Evolutionary conservation across 352 stramenopile species (phyloP).

Genomic region (Phytopythium mirpurense): DNA sequence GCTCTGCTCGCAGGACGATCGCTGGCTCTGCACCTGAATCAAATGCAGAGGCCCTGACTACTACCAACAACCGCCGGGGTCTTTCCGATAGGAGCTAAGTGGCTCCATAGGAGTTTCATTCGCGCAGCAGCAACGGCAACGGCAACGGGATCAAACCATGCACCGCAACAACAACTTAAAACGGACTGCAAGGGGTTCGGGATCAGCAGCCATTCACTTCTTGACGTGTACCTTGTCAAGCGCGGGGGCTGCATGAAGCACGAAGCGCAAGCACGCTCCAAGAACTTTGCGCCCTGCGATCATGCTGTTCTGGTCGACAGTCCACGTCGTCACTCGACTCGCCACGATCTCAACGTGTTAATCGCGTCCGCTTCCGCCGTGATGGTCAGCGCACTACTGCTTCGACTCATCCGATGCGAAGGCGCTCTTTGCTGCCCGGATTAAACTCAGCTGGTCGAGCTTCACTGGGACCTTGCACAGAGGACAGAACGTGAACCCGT

Average conservation of each 20-base stretch:
- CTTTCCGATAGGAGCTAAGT: neutral
- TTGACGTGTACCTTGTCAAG: neutral
- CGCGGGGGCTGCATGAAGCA: neutral
- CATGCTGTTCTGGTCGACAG: neutral
- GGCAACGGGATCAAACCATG: neutral
- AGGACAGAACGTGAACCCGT: conserved; percentile 68
- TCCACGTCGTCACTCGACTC: neutral
- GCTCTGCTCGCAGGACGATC: too few species aligned
- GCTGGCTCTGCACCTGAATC: neutral
- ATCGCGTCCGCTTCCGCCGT: too few species aligned
- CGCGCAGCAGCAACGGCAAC: neutral
- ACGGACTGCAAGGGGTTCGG: neutral
- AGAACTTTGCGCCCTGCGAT: conserved; percentile 1
- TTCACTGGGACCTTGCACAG: conserved; percentile 75
- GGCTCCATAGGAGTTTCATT: neutral
- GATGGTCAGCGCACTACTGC: too few species aligned
- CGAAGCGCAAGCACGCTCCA: neutral
- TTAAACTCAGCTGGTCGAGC: conserved; percentile 61
- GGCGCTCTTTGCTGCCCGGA: conserved; percentile 51
- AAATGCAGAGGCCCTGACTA: neutral
- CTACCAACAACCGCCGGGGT: neutral
- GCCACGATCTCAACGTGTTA: neutral
- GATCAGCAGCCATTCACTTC: neutral
- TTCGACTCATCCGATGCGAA: neutral
- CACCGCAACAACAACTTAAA: neutral